Evolutionary conservation across 768 basidiomycete genomes (phyloP), one percentile per base, ranked within the genome.

Genomic region (Hericium coralloides): DNA sequence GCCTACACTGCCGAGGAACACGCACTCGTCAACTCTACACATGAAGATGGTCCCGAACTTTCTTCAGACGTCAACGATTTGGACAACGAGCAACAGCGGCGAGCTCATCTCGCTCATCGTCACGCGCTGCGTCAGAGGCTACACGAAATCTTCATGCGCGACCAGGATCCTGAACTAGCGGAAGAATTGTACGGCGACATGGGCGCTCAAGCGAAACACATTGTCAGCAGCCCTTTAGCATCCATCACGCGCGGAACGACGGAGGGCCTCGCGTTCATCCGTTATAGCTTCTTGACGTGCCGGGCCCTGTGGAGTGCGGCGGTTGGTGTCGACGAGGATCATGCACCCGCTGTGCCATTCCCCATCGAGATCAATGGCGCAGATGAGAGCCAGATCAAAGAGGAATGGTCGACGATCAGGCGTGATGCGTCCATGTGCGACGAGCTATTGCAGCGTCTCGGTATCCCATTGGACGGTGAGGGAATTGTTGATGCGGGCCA

Each of bases 221-320:
- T 57, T 31, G 6, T 31, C 31, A 31, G 8, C 31, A 31, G 31
- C 10, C 31, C 31, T 31, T 31, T 31, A 9, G 31, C 31, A 8
- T 31, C 31, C 31, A 31, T 31, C 31, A 31, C 31, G 31, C 31
- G 31, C 31, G 31, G 31, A 31, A 31, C 8, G 31, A 31, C 31
- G 31, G 31, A 31, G 8, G 31, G 31, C 31, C 31, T 31, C 37
- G 49, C 38, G 26, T 31, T 31, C 20, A 38, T 56, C 10, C 26
- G 38, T n/a, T 20, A 45, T 17, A 55, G 47, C 47, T 49, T 55
- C 55, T 1, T 55, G 23, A 36, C n/a, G 17, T 56, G 55, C 36
- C 54, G 54, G 38, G 8, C 54, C 41, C 23, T 55, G n/a, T 55
- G 54, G 54, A 38, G 41, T 25, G 54, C 38, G 38, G 54, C 54